A percentile compares a stretch with the other conserved stretches of the same genome.
Evolutionary conservation across 1,139 yeast species (phyloP).

Genomic region (Hanseniaspora sp.): DNA sequence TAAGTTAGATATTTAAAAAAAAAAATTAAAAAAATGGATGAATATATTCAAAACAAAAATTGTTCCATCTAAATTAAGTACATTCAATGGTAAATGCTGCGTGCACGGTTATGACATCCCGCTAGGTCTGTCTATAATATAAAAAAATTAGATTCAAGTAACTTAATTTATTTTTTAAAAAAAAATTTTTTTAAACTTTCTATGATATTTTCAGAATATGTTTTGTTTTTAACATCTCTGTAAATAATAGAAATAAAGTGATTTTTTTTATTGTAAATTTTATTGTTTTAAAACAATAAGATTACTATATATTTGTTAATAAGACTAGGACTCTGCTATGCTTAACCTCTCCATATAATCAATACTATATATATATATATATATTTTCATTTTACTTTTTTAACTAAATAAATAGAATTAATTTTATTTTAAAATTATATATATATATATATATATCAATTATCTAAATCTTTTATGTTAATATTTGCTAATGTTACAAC

Average conservation of each 20-base stretch:
- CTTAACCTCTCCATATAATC: constrained; percentile 11
- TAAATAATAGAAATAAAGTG: background rate
- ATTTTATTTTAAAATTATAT: background rate
- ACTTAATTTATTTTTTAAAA: background rate
- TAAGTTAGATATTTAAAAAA: background rate
- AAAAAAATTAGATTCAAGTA: background rate
- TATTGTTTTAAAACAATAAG: background rate
- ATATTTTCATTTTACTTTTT: background rate
- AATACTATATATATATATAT: background rate
- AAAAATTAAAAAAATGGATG: no score
- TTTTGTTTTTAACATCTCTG: no score
- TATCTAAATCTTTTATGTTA: background rate
- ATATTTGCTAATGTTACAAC: background rate
- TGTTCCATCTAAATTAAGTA: background rate
- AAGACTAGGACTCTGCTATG: constrained; percentile 16
- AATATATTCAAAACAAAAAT: no score
- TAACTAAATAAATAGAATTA: background rate
- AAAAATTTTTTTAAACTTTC: no score
- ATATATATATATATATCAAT: background rate
- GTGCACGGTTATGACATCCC: constrained; percentile 16
- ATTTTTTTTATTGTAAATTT: background rate
- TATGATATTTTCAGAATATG: no score
- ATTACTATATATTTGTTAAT: background rate
- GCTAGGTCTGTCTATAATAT: constrained; percentile 14
- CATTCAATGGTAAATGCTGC: constrained; percentile 15